These are phyloP conservation scores for Phalaenopsis aphrodite DNA, from an alignment of 106 monocot genomes.

Conservation along the genomic window DNA sequence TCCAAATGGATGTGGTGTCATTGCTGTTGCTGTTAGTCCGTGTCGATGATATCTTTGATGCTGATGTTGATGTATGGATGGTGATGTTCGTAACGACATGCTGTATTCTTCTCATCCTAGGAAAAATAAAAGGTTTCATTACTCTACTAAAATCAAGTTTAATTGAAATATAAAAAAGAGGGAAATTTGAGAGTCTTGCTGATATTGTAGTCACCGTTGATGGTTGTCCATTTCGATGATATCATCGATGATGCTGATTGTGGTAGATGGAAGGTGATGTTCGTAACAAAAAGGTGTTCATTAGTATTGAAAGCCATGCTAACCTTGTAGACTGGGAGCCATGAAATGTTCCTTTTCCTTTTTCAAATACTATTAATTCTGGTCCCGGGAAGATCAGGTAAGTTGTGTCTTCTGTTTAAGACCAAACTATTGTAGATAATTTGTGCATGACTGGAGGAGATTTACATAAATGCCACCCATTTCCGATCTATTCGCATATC, in stretches of 20 bases:
- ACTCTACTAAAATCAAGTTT: not conserved
- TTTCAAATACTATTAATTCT: not conserved
- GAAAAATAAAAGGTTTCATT: conserved; percentile 1
- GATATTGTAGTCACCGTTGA: not conserved
- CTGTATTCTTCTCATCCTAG: conserved; percentile 1
- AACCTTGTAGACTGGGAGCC: not conserved
- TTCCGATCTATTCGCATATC: too few relatives aligned
- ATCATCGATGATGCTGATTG: conserved; percentile 3
- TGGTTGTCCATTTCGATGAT: not conserved
- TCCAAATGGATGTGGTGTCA: not conserved
- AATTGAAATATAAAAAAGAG: not conserved
- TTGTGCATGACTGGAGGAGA: not conserved
- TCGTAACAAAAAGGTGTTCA: not conserved
- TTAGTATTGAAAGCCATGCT: not conserved
- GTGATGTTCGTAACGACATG: not conserved
- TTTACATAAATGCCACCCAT: too few relatives aligned
- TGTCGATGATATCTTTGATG: conserved; percentile 11
- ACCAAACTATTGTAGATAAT: not conserved
- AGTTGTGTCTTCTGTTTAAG: not conserved
- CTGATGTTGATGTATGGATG: conserved; percentile 8
- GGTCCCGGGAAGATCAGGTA: not conserved
- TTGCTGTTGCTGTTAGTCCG: conserved; percentile 11
- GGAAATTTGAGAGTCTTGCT: not conserved
- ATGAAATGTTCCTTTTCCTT: not conserved
- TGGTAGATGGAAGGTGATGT: conserved; percentile 7